Conservation (phyloP, 1,139 yeast genomes). For the Trichomonascaceae sp. region DNA sequence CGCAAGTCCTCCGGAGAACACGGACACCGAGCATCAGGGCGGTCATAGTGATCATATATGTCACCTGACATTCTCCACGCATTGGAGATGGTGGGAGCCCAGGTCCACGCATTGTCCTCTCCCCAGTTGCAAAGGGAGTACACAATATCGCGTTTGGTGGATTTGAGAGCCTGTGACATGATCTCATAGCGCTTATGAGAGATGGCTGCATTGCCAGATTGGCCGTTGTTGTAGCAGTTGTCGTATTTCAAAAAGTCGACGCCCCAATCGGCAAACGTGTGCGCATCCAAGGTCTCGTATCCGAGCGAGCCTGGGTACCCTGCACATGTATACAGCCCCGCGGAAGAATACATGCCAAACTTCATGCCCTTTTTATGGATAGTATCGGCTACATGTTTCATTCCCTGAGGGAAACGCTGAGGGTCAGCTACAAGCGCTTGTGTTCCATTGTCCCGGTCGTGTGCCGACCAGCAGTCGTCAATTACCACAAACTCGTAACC, state of each 20-base stretch:
- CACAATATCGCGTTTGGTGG: slow-evolving; percentile 21
- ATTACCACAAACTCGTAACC: slow-evolving; percentile 22
- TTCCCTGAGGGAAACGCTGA: slow-evolving; percentile 21
- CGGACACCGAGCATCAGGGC: slow-evolving; percentile 20
- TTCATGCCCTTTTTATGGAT: slow-evolving; percentile 19
- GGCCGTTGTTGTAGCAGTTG: slow-evolving; percentile 22
- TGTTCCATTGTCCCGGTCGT: slow-evolving; percentile 10
- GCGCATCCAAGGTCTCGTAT: slow-evolving; percentile 20
- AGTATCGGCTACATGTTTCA: slow-evolving; percentile 15
- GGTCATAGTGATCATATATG: slow-evolving; percentile 16
- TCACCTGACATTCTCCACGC: slow-evolving; percentile 24
- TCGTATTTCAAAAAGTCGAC: slow-evolving; percentile 25
- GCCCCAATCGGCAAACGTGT: slow-evolving; percentile 20
- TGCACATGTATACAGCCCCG: slow-evolving; percentile 23
- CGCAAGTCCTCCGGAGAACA: slow-evolving; percentile 14
- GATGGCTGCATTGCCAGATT: slow-evolving; percentile 15
- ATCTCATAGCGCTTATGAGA: slow-evolving; percentile 18
- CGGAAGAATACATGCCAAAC: slow-evolving; percentile 24
- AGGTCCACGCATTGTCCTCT: slow-evolving; percentile 19
- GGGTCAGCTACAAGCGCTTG: slow-evolving; percentile 12
- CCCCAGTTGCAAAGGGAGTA: slow-evolving; percentile 25
- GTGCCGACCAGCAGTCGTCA: slow-evolving; percentile 23
- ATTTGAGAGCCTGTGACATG: slow-evolving; percentile 21
- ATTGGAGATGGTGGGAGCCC: slow-evolving; percentile 21
- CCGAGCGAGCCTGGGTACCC: slow-evolving; percentile 22